These are phyloP conservation scores for Crithidia bombi DNA, from an alignment of 208 protist genomes.

Conservation along the genomic window DNA sequence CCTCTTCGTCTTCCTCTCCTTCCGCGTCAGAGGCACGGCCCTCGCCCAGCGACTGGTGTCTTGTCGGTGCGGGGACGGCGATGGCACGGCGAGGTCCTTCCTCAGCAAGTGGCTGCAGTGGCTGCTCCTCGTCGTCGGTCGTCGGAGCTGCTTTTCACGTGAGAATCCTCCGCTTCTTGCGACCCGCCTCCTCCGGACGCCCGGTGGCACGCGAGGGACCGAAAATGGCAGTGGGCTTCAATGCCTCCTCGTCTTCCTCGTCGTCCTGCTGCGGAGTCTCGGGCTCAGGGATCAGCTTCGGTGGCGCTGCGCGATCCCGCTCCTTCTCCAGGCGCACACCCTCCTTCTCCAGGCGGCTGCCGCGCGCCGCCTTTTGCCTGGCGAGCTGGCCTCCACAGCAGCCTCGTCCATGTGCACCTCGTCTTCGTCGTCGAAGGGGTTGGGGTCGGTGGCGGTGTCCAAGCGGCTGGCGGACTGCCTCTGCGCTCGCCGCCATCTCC, in stretches of 20 bases:
- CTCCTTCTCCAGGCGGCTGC: neutral
- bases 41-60: neutral
- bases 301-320: slow-evolving; percentile 5
- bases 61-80: neutral
- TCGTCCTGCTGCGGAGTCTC: slow-evolving; percentile 12
- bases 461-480: slow-evolving; percentile 1
- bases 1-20: neutral
- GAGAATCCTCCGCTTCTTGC: neutral
- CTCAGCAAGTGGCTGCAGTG: neutral
- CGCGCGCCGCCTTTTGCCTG: slow-evolving; percentile 17
- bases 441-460: neutral
- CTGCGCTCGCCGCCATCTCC: slow-evolving; percentile 4
- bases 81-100: neutral
- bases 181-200: neutral
- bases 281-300: neutral
- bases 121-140: slow-evolving; percentile 17
- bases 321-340: neutral
- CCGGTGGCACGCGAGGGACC: slow-evolving; percentile 15
- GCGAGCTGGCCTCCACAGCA: slow-evolving; percentile 5
- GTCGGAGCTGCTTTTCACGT: neutral
- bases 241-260: slow-evolving; percentile 21
- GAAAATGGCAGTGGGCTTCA: neutral
- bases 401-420: slow-evolving; percentile 6
- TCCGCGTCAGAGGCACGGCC: neutral
- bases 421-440: neutral